Evolutionary conservation across 352 stramenopile genomes (phyloP).

Genomic region (Elongisporangium senticosum): DNA sequence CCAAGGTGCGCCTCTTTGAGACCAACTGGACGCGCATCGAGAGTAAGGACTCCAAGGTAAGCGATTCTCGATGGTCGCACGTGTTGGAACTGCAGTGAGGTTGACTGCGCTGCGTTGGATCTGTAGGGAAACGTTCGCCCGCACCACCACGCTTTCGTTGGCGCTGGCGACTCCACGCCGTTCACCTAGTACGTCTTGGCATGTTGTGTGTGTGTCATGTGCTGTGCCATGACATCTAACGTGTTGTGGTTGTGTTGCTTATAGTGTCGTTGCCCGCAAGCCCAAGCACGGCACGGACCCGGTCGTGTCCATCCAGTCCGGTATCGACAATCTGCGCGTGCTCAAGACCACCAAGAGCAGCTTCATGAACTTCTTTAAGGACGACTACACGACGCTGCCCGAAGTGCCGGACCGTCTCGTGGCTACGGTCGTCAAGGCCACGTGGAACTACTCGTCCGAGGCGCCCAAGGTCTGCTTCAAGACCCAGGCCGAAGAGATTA

Average conservation of each 20-base stretch:
- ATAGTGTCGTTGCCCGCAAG: conserved; percentile 52
- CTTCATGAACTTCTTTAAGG: conserved; percentile 84
- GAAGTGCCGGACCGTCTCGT: conserved; percentile 76
- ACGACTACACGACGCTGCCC: conserved; percentile 73
- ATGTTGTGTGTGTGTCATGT: background rate
- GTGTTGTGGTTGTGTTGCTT: background rate
- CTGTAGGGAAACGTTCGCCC: conserved; percentile 31
- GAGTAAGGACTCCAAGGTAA: conserved; percentile 34
- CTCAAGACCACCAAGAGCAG: conserved; percentile 89
- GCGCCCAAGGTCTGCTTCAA: conserved; percentile 31
- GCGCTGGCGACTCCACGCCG: conserved; percentile 40
- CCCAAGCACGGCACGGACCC: conserved; percentile 19
- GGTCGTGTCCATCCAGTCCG: conserved; percentile 45
- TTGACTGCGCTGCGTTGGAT: background rate
- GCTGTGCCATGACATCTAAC: conserved; percentile 1
- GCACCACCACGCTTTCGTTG: conserved; percentile 77
- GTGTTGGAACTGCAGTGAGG: background rate
- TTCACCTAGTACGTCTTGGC: conserved; percentile 50
- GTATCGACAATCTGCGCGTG: conserved; percentile 64
- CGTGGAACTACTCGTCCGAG: conserved; percentile 65
- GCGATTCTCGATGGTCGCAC: background rate
- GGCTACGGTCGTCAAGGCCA: conserved; percentile 62
- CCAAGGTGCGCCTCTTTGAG: conserved; percentile 73
- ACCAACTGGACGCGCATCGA: conserved; percentile 66
- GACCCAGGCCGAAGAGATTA: conserved; percentile 42